These are phyloP conservation scores for Teunomyces gatunensis DNA, from an alignment of 805 yeast species.

Conservation along the genomic window DNA sequence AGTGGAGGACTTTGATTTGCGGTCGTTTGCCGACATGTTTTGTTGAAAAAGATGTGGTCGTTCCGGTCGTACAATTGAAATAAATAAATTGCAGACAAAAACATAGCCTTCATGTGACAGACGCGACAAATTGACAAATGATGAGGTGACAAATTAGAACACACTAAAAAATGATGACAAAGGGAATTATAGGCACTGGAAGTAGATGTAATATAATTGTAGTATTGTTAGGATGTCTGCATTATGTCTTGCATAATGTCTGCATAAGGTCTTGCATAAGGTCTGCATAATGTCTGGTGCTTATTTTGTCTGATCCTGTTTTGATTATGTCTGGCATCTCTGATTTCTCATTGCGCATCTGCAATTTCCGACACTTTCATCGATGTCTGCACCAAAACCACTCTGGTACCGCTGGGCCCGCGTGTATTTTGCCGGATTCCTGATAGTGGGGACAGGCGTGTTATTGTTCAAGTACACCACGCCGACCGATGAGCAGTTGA, in stretches of 20 bases:
- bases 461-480: slow-evolving; percentile 68
- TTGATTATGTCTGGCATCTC: too few species aligned
- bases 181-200: too few species aligned
- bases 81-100: not conserved
- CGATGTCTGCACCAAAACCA: slow-evolving; percentile 25
- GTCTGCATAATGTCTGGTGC: too few species aligned
- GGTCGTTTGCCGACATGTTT: slow-evolving; percentile 5
- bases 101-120: not conserved
- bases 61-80: not conserved
- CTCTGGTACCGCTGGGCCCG: slow-evolving; percentile 60
- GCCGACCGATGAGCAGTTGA: slow-evolving; percentile 81
- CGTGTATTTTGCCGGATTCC: slow-evolving; percentile 59
- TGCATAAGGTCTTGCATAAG: too few species aligned
- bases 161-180: too few species aligned
- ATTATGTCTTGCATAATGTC: too few species aligned
- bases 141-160: too few species aligned
- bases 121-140: not conserved
- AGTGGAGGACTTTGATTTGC: slow-evolving; percentile 30
- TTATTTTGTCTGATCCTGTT: too few species aligned
- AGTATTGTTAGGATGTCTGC: too few species aligned
- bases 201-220: too few species aligned
- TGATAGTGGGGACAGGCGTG: slow-evolving; percentile 71
- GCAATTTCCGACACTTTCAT: not conserved
- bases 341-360: not conserved
- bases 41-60: slow-evolving; percentile 3